Conservation (phyloP, 106 monocot genomes). For the Platanthera zijinensis region DNA sequence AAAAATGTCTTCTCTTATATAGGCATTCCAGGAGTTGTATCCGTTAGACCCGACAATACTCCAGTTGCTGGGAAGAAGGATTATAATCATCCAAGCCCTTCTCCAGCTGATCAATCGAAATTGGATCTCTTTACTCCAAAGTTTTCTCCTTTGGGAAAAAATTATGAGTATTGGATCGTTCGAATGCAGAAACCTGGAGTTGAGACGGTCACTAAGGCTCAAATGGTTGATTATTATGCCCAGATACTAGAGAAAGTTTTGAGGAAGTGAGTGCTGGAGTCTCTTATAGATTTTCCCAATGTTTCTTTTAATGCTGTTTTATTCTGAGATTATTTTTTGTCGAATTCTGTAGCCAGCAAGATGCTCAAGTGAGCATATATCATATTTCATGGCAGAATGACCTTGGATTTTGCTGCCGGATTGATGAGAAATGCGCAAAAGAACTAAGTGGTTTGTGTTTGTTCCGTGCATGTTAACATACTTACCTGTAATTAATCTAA, state of each 20-base stretch:
- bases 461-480: neutral
- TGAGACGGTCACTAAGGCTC: conserved; percentile 84
- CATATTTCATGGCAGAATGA: conserved; percentile 81
- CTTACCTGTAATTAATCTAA: neutral
- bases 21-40: conserved; percentile 58
- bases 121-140: conserved; percentile 12
- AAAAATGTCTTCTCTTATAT: conserved; percentile 1
- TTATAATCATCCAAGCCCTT: conserved; percentile 21
- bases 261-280: conserved; percentile 58
- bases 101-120: conserved; percentile 11
- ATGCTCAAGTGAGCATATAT: conserved; percentile 88
- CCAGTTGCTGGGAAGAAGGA: conserved; percentile 21
- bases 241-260: conserved; percentile 66
- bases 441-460: conserved; percentile 58
- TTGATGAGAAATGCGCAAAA: conserved; percentile 72
- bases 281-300: neutral
- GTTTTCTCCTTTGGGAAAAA: conserved; percentile 22
- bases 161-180: conserved; percentile 61
- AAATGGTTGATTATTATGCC: conserved; percentile 80
- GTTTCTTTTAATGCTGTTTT: neutral
- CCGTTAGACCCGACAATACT: conserved; percentile 49
- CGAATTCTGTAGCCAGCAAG: conserved; percentile 48
- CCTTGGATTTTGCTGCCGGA: conserved; percentile 83
- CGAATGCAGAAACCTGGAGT: conserved; percentile 74
- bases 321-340: neutral